A percentile compares a stretch with the other conserved stretches of the same genome.
These are phyloP conservation scores for Trametes polyzona DNA, from an alignment of 1,284 basidiomycete species.

Conservation along the genomic window DNA sequence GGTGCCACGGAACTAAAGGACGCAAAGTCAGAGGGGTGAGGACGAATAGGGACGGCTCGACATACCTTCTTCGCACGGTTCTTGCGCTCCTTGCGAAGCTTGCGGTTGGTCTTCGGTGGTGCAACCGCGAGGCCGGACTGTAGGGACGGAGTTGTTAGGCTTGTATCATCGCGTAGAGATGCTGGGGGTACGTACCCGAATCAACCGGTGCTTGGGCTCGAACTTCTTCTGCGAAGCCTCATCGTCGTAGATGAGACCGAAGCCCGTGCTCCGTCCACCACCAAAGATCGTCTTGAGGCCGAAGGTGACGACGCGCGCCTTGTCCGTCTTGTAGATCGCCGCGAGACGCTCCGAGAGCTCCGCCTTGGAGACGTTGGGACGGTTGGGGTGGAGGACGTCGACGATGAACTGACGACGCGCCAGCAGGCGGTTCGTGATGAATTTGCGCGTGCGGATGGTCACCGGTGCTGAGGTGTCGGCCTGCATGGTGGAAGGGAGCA, in stretches of 20 bases:
- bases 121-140: conserved; percentile 87
- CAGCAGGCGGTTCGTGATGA: conserved; percentile 98
- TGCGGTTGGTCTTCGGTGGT: conserved; percentile 92
- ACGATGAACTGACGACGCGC: conserved; percentile 92
- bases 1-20: conserved; percentile 79
- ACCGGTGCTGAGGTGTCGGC: conserved; percentile 89
- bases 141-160: not conserved
- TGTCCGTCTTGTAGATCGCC: conserved; percentile 77
- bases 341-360: conserved; percentile 96
- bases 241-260: conserved; percentile 97
- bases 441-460: conserved; percentile 98
- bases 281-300: conserved; percentile 94
- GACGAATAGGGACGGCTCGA: not conserved
- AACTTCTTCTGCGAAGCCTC: conserved; percentile 95
- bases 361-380: conserved; percentile 92
- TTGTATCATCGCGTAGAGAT: not conserved
- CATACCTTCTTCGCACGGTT: conserved; percentile 97
- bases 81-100: conserved; percentile 99
- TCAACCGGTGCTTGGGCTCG: conserved; percentile 95
- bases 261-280: conserved; percentile 97
- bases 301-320: conserved; percentile 77
- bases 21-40: not conserved
- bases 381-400: conserved; percentile 95
- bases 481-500: conserved; percentile 39
- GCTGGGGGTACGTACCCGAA: conserved; percentile 72